Percentiles rank a stretch among this genome's conserved stretches.
Evolutionary conservation across 208 protist species (phyloP).

Genomic region (Herpetomonas samuelpessoai): DNA sequence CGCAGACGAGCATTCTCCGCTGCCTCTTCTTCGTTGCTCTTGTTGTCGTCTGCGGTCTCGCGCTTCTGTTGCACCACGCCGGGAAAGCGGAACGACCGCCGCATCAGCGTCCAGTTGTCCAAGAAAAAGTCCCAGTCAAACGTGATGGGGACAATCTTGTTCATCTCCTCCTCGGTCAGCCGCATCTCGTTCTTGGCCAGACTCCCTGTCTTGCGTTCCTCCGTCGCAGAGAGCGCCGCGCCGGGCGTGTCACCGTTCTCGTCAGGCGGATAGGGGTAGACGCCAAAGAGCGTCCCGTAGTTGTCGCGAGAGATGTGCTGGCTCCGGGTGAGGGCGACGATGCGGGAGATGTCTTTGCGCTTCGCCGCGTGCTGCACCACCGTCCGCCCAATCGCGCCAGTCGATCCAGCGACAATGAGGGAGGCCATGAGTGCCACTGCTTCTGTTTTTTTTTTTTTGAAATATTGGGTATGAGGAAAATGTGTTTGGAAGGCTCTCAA

Average conservation of each 20-base stretch:
- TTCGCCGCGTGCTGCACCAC: constrained; percentile 52
- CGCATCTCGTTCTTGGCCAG: constrained; percentile 13
- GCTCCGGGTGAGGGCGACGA: constrained; percentile 62
- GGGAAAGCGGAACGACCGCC: background rate
- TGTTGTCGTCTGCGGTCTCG: background rate
- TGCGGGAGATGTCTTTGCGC: constrained; percentile 28
- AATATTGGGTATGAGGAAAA: background rate
- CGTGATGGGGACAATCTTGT: constrained; percentile 39
- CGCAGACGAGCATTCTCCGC: constrained; percentile 7
- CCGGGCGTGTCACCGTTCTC: background rate
- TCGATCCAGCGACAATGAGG: constrained; percentile 68
- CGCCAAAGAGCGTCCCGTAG: constrained; percentile 40
- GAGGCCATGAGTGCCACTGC: constrained; percentile 26
- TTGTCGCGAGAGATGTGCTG: constrained; percentile 12
- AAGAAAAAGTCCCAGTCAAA: constrained; percentile 68
- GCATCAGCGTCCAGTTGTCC: constrained; percentile 13
- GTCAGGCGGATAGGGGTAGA: constrained; percentile 8
- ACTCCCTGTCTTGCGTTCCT: background rate
- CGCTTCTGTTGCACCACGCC: too few relatives aligned
- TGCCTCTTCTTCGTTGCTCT: background rate
- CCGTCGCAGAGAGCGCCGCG: background rate
- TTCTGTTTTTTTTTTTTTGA: constrained; percentile 3
- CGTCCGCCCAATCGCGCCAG: constrained; percentile 64
- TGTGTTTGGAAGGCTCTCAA: too few relatives aligned
- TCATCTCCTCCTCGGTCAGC: constrained; percentile 20